Conservation (phyloP, 2,329 filamentous ascomycete genomes). For the Fonsecaea pedrosoi region DNA sequence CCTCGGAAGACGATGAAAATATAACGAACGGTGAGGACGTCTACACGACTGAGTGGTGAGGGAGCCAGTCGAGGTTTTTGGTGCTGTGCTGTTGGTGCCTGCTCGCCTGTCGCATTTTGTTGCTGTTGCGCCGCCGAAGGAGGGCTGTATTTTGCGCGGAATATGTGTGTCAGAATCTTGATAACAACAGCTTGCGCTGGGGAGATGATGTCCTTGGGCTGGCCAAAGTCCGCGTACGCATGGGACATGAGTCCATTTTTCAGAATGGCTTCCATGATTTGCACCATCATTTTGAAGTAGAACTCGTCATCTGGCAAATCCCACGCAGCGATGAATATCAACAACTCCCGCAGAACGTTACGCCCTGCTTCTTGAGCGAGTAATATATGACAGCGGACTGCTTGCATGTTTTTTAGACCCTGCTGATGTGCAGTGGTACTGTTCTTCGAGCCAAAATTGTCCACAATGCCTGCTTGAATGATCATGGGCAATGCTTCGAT, state of each 20-base stretch:
- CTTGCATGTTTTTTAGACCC: conserved; percentile 78
- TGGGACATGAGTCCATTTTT: conserved; percentile 89
- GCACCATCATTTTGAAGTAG: conserved; percentile 95
- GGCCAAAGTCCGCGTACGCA: conserved; percentile 87
- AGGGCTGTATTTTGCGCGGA: conserved; percentile 67
- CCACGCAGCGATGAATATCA: conserved; percentile 98
- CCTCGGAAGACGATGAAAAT: conserved; percentile 91
- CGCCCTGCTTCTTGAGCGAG: conserved; percentile 88
- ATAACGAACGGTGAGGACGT: conserved; percentile 78
- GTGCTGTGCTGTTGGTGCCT: conserved; percentile 49
- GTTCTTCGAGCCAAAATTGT: conserved; percentile 71
- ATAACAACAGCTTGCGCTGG: conserved; percentile 93
- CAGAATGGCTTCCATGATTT: conserved; percentile 92
- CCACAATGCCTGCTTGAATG: conserved; percentile 91
- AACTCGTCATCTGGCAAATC: conserved; percentile 91
- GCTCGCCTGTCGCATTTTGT: conserved; percentile 45
- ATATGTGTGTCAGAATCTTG: conserved; percentile 88
- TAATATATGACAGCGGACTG: conserved; percentile 86
- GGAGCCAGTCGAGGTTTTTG: conserved; percentile 58
- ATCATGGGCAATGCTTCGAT: conserved; percentile 98
- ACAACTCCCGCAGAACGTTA: conserved; percentile 84
- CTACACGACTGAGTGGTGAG: conserved; percentile 61
- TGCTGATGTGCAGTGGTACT: conserved; percentile 51
- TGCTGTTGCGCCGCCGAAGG: conserved; percentile 52
- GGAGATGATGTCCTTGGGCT: conserved; percentile 94